These are phyloP conservation scores for Verticillium klebahnii DNA, from an alignment of 2,329 filamentous ascomycete species.

Conservation along the genomic window DNA sequence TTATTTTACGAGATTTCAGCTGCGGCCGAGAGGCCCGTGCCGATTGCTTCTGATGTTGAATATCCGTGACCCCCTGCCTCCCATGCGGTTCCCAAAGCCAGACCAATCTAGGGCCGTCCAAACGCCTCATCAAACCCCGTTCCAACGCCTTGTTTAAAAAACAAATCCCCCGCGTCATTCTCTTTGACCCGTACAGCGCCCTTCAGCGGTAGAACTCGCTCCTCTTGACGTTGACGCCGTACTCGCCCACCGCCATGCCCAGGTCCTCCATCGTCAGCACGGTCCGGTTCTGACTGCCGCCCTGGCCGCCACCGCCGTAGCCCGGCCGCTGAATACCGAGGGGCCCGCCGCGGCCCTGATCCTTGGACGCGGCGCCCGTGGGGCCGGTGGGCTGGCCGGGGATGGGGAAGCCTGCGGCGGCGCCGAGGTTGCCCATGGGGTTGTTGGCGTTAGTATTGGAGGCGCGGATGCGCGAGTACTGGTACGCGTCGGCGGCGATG, in stretches of 20 bases:
- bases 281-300: slow-evolving; percentile 83
- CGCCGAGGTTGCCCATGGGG: slow-evolving; percentile 81
- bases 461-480: slow-evolving; percentile 94
- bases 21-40: not conserved
- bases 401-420: slow-evolving; percentile 64
- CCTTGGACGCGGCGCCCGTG: slow-evolving; percentile 51
- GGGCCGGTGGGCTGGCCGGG: slow-evolving; percentile 56
- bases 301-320: slow-evolving; percentile 83
- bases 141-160: slow-evolving; percentile 6
- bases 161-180: not conserved
- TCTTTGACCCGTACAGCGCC: not conserved
- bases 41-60: not conserved
- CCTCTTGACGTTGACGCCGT: slow-evolving; percentile 94
- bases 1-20: not conserved
- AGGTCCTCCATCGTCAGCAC: slow-evolving; percentile 98
- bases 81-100: not conserved
- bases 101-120: slow-evolving; percentile 1
- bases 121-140: slow-evolving; percentile 8
- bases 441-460: slow-evolving; percentile 85
- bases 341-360: slow-evolving; percentile 53
- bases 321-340: slow-evolving; percentile 73
- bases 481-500: slow-evolving; percentile 94
- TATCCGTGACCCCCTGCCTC: not conserved
- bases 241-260: slow-evolving; percentile 96
- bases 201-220: slow-evolving; percentile 87